Evolutionary conservation across 192 early-diverging fungal species (phyloP), one percentile per base, ranked within the genome.

Genomic region (Coemansia sp.): DNA sequence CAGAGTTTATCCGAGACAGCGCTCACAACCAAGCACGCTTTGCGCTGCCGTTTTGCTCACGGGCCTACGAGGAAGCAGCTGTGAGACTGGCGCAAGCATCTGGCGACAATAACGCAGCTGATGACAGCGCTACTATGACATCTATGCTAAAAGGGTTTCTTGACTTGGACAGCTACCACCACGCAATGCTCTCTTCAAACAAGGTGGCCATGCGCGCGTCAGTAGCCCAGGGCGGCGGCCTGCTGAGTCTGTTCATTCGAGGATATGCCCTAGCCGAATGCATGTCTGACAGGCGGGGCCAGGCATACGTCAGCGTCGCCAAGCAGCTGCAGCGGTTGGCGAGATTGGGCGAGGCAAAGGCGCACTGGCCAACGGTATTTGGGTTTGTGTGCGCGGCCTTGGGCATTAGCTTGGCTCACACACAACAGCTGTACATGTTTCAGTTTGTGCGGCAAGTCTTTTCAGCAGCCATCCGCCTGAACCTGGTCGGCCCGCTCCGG

Each of bases 401-500:
- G 20, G 76, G 68, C 41, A 71, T 82, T 55, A 62, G 68, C 39
- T 40, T 74, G 24, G 90, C 87, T 7, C 88, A 89, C 44, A 87
- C 91, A 11, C 78, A 88, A 67, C 88, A 90, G 65, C 83, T 96
- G 39, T 91, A 87, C 65, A 65, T 98, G 58, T 96, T 93, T 75
- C 79, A 94, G 38, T 93, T 93, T 84, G 87, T 89, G n/a, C 89
- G 96, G 11, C 86, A 91, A n/a, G 74, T 94, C 9, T 85, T 95
- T 51, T 95, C 93, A 1, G 89, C 94, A 0, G 94, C 93, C 6
- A 90, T 98, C 24, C 86, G 96, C 11, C 83, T 98, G 32, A 95
- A 95, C 70, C 83, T 96, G 8, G 83, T 94, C 46, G 96, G 96
- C 1, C 96, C 96, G 6, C 94, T 95, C 73, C 86, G 90, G 58